Evolutionary conservation across 768 basidiomycete genomes (phyloP), one percentile per base, ranked within the genome.

Genomic region (Tulasnella sp.): DNA sequence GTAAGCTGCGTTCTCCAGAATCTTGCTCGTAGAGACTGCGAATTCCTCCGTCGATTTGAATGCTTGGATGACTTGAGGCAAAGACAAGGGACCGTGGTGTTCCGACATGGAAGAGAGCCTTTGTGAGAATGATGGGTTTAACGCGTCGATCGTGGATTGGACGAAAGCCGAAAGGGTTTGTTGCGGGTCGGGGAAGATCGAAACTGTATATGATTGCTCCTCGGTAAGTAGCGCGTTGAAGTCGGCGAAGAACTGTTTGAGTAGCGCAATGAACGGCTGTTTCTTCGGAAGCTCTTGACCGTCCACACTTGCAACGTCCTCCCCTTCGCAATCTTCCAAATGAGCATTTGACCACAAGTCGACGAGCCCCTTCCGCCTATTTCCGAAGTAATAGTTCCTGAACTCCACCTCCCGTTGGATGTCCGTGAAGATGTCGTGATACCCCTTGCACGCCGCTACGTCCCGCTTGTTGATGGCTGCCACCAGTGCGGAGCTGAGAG

Each of bases 361-460:
- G 47, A 92, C 83, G 16, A 96, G 79, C 17, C 82, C 76, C 14
- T 85, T 83, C 71, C 94, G 83, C 35, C 93, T 84, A 11, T 92
- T 90, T 14, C 92, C 92, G 80, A 94, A 92, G 82, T 98, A 99
- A 78, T 97, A 98, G 77, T 90, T 91, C 73, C 92, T 85, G 79
- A 96, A 99, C 79, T 98, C 97, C 2, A 87, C 84, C 79, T 95
- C 94, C 67, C 96, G 85, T 76, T 96, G 91, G 72, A 99, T 98
- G 76, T 90, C 87, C 71, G 86, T 87, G 79, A 98, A 99, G 66
- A 98, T 94, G 29, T 86, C 82, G 76, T 90, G 94, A 80, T 94
- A 94, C 67, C 84, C 84, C 74, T 87, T 87, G 81, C 92, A 95
- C 5, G 86, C 84, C 14, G 85, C 82, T 40, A 89, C 83, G 78